These are phyloP conservation scores for Penstemon davidsonii DNA, from an alignment of 257 asterid genomes.

Conservation along the genomic window DNA sequence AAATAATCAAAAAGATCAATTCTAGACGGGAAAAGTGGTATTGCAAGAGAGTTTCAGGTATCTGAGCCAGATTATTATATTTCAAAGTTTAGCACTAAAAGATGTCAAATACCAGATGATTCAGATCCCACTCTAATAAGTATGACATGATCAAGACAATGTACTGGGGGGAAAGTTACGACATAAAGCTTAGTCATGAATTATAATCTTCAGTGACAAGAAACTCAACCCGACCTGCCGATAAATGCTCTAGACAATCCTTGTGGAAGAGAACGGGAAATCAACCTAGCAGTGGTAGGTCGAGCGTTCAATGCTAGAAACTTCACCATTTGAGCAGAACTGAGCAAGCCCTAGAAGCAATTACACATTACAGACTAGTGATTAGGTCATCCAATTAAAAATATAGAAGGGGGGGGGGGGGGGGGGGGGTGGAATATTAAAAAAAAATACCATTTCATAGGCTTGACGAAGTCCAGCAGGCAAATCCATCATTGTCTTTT, in stretches of 20 bases:
- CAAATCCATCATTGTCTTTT: constrained; percentile 93
- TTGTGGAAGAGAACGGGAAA: constrained; percentile 82
- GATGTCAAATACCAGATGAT: constrained; percentile 8
- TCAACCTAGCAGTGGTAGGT: constrained; percentile 82
- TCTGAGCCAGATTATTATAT: constrained; percentile 10
- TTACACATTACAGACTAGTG: constrained; percentile 31
- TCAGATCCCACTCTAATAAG: constrained; percentile 1
- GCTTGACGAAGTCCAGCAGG: constrained; percentile 99
- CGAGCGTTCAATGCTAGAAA: constrained; percentile 85
- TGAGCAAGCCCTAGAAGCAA: constrained; percentile 79
- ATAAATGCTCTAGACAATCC: constrained; percentile 86
- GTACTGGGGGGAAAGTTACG: not conserved
- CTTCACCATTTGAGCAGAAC: constrained; percentile 92
- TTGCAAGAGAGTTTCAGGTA: constrained; percentile 4
- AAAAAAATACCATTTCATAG: constrained; percentile 75
- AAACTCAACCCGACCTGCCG: constrained; percentile 63
- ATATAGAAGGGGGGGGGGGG: not conserved
- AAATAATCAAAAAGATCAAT: no score
- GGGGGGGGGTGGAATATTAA: not conserved
- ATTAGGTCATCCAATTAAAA: constrained; percentile 13
- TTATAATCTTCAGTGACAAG: no score
- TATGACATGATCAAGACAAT: constrained; percentile 10
- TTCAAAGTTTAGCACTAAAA: not conserved
- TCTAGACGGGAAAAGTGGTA: no score
- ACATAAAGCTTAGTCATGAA: no score